phyloP scores from a whole-genome alignment of 345 rosid genomes.

The Linum tenue region DNA sequence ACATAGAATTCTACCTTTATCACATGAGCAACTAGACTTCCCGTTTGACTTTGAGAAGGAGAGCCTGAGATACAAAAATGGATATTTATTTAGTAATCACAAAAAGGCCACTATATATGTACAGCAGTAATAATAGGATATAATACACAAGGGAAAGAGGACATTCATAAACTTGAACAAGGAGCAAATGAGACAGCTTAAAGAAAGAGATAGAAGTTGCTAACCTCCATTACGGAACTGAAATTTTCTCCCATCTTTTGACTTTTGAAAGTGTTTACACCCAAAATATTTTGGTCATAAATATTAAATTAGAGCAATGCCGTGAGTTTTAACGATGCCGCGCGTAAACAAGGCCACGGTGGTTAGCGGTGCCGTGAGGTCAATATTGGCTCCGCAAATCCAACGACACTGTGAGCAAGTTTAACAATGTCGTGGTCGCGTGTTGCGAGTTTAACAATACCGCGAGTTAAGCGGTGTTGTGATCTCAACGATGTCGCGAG shows the following conservation, averaged over 20 bases:
- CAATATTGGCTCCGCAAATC: too few species aligned
- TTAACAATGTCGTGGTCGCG: too few species aligned
- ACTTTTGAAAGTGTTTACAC: too few species aligned
- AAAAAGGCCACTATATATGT: background rate
- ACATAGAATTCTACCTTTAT: conserved; percentile 30
- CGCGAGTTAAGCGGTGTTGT: too few species aligned
- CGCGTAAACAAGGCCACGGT: too few species aligned
- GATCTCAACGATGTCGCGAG: too few species aligned
- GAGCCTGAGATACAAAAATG: conserved; percentile 17
- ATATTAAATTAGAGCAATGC: too few species aligned
- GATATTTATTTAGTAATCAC: background rate
- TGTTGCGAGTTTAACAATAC: too few species aligned
- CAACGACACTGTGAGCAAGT: too few species aligned
- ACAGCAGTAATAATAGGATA: background rate
- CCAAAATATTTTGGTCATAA: too few species aligned
- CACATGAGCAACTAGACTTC: conserved; percentile 20
- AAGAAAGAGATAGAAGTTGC: background rate
- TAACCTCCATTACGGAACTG: conserved; percentile 45
- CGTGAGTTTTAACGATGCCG: too few species aligned
- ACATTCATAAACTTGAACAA: background rate
- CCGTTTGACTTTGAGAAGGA: conserved; percentile 25
- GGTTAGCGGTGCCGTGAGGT: too few species aligned
- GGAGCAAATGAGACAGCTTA: background rate
- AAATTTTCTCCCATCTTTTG: conserved; percentile 50
- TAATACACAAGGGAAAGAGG: background rate